These are phyloP conservation scores for Lachancea quebecensis DNA, from an alignment of 805 yeast species.

Conservation along the genomic window DNA sequence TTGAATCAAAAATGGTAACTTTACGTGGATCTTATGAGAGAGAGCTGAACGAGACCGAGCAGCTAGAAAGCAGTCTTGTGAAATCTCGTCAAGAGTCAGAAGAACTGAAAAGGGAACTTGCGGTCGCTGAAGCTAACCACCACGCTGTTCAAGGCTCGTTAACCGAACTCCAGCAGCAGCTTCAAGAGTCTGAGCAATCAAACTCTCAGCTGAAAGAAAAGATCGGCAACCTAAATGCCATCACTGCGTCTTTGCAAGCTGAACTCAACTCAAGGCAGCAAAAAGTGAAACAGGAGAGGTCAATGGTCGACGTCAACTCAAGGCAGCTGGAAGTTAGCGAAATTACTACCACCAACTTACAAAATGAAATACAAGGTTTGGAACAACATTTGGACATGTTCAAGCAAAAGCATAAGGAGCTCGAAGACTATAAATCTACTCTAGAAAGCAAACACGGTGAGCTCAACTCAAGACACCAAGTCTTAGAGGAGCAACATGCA, in stretches of 20 bases:
- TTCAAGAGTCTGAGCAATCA: conserved; percentile 63
- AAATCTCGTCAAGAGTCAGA: conserved; percentile 61
- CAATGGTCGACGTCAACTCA: conserved; percentile 55
- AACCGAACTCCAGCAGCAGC: conserved; percentile 49
- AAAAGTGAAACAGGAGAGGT: conserved; percentile 55
- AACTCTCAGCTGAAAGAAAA: conserved; percentile 62
- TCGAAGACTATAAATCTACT: conserved; percentile 35
- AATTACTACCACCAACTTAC: conserved; percentile 39
- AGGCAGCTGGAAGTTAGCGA: conserved; percentile 66
- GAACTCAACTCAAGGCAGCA: conserved; percentile 46
- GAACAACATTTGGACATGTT: conserved; percentile 26
- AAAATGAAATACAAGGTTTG: conserved; percentile 35
- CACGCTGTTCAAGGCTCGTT: conserved; percentile 63
- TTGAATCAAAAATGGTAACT: conserved; percentile 60
- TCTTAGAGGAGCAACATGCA: conserved; percentile 34
- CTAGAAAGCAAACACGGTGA: conserved; percentile 33
- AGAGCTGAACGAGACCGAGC: conserved; percentile 69
- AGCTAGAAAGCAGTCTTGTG: conserved; percentile 58
- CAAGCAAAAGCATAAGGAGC: conserved; percentile 28
- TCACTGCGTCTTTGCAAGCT: conserved; percentile 50
- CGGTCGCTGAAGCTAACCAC: conserved; percentile 70
- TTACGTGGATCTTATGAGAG: conserved; percentile 67
- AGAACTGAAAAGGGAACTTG: conserved; percentile 60
- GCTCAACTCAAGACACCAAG: conserved; percentile 25
- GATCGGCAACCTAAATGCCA: conserved; percentile 59